These are phyloP conservation scores for Durotheca rogersii DNA, from an alignment of 495 filamentous ascomycete genomes.

Conservation along the genomic window DNA sequence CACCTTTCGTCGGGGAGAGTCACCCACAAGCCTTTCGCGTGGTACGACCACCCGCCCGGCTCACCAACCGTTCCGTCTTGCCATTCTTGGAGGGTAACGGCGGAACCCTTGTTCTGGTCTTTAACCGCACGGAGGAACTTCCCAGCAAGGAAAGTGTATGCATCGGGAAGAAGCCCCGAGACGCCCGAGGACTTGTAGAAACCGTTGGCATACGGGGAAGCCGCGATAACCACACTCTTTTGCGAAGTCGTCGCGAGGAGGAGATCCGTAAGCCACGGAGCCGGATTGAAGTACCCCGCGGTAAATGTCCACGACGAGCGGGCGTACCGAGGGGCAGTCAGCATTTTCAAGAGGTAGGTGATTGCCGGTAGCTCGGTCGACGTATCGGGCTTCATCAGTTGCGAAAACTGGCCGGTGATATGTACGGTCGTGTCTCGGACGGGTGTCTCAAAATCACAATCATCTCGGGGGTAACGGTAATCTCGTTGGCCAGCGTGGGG, in stretches of 20 bases:
- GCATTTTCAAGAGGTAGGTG: constrained; percentile 65
- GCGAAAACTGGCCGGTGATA: constrained; percentile 80
- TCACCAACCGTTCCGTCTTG: constrained; percentile 75
- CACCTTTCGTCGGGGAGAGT: constrained; percentile 60
- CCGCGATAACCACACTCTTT: constrained; percentile 81
- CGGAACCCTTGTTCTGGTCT: constrained; percentile 54
- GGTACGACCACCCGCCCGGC: constrained; percentile 91
- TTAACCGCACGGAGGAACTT: constrained; percentile 75
- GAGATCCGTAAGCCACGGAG: constrained; percentile 73
- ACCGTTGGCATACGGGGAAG: constrained; percentile 92
- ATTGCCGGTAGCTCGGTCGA: constrained; percentile 88
- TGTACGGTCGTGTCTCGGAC: constrained; percentile 79
- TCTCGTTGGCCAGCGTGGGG: too few species aligned
- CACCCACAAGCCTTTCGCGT: constrained; percentile 96
- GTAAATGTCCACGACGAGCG: constrained; percentile 89
- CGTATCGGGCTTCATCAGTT: constrained; percentile 71
- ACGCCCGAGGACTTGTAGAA: constrained; percentile 90
- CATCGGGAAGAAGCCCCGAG: constrained; percentile 83
- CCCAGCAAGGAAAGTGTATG: constrained; percentile 83
- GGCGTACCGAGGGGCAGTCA: constrained; percentile 60
- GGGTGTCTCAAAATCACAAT: too few species aligned
- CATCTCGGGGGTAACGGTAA: too few species aligned
- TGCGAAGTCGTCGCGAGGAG: constrained; percentile 68
- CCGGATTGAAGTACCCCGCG: constrained; percentile 97
- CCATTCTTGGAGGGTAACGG: constrained; percentile 86